Evolutionary conservation across 2,329 filamentous ascomycete genomes (phyloP).

Genomic region (Lecanicillium sp.): DNA sequence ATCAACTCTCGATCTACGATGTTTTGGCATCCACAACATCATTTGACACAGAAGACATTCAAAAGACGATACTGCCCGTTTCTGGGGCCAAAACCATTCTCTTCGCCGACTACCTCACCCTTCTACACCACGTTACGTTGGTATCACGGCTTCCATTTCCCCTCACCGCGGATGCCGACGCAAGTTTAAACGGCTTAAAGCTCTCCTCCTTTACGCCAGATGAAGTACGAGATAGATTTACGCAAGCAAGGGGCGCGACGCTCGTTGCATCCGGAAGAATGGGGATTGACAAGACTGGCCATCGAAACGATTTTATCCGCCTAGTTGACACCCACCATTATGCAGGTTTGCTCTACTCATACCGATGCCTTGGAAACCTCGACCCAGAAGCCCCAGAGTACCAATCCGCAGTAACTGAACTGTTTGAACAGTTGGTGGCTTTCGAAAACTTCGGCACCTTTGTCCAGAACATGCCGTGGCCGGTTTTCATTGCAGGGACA

Average conservation of each 20-base stretch:
- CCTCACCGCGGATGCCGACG: slow-evolving; percentile 4
- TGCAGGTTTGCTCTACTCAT: slow-evolving; percentile 18
- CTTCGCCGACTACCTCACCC: slow-evolving; percentile 17
- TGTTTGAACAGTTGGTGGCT: slow-evolving; percentile 15
- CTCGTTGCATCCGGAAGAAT: slow-evolving; percentile 18
- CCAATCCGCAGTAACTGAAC: slow-evolving; percentile 10
- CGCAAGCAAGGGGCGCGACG: slow-evolving; percentile 18
- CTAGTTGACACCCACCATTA: slow-evolving; percentile 21
- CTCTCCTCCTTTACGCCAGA: neutral
- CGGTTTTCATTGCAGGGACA: slow-evolving; percentile 19
- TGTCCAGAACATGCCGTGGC: slow-evolving; percentile 22
- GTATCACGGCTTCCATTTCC: slow-evolving; percentile 8
- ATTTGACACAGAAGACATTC: slow-evolving; percentile 15
- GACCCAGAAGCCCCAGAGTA: slow-evolving; percentile 10
- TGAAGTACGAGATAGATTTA: slow-evolving; percentile 13
- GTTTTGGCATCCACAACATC: slow-evolving; percentile 19
- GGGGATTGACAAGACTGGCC: slow-evolving; percentile 10
- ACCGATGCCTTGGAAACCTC: slow-evolving; percentile 16
- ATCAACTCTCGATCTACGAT: slow-evolving; percentile 20
- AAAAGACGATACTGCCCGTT: slow-evolving; percentile 14
- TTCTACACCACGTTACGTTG: slow-evolving; percentile 14
- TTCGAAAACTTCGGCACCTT: slow-evolving; percentile 16
- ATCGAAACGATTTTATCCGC: slow-evolving; percentile 18
- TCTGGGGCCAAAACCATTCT: slow-evolving; percentile 14
- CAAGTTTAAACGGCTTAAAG: slow-evolving; percentile 1